Evolutionary conservation across 1,284 basidiomycete species (phyloP), one percentile per base, ranked within the genome.

Genomic region (Ceratobasidium sp.): DNA sequence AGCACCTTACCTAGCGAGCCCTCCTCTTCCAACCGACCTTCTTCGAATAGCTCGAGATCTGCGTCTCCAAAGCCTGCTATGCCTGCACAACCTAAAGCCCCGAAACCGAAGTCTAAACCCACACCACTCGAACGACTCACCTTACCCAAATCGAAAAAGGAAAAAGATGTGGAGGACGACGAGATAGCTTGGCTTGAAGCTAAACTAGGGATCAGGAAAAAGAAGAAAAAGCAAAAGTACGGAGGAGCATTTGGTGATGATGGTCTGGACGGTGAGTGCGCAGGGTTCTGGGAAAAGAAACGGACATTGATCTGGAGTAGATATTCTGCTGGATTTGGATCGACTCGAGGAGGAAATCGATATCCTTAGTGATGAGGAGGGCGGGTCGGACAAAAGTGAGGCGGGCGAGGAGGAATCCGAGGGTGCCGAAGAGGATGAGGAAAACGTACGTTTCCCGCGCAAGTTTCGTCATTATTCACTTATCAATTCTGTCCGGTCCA

Each of bases 161-260:
- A 82, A 70, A 86, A 89, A 74, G 83, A 86, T 52, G 84, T 88
- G 34, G 93, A 94, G 76, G 92, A 93, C 76, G 84, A 84, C 0
- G 92, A 93, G 78, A 95, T 94, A 59, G 84, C 87, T 0, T 89
- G 91, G 83, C 82, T 95, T 12, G 93, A 95, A 79, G 83, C 85
- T 12, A 88, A 88, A 79, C 83, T 95, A 18, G 87, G 89, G 0
- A 43, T 78, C 26, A 75, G 77, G 23, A 78, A 82, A 41, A 84
- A 83, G 74, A 79, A 76, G n/a, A 83, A 82, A 77, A 79, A 78
- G 82, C 75, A 80, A 50, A 75, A 76, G 12, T 80, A 80, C 21
- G 79, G 76, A 6, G 72, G 61, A 10, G 73, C 18, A 77, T 81
- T 77, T 21, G 76, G 80, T 57, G 81, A 82, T 32, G 85, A 85